These are phyloP conservation scores for Linnemannia zychae DNA, from an alignment of 192 early-diverging fungal genomes.

Conservation along the genomic window DNA sequence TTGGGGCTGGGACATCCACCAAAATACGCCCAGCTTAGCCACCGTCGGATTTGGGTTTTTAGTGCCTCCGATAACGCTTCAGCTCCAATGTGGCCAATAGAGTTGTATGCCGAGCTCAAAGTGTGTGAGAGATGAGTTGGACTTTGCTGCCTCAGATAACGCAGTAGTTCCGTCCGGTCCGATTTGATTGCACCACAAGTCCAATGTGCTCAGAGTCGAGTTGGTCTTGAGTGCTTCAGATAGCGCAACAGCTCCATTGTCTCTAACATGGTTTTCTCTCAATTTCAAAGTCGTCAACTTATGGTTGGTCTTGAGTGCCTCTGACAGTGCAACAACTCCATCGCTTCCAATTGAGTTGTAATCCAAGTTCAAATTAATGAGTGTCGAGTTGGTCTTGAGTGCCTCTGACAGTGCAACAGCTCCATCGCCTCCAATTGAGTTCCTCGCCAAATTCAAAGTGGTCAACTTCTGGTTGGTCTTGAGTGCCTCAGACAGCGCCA, in stretches of 20 bases:
- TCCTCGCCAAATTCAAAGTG: conserved; percentile 7
- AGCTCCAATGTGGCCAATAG: conserved; percentile 8
- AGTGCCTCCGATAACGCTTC: conserved; percentile 22
- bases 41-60: not conserved
- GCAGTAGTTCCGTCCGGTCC: not conserved
- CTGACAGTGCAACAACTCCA: conserved; percentile 8
- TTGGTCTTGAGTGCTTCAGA: conserved; percentile 23
- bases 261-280: not conserved
- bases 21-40: not conserved
- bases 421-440: conserved; percentile 16
- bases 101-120: not conserved
- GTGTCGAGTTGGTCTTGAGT: conserved; percentile 14
- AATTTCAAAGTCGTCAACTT: conserved; percentile 26
- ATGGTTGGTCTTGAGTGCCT: conserved; percentile 25
- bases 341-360: not conserved
- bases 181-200: not conserved
- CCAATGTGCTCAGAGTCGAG: conserved; percentile 5
- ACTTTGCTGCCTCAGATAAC: conserved; percentile 23
- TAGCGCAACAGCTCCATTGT: conserved; percentile 14
- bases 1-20: too few relatives aligned
- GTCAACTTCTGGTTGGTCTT: conserved; percentile 30
- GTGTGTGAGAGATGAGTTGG: conserved; percentile 23
- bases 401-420: conserved; percentile 17
- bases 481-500: conserved; percentile 18
- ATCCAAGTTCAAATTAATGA: not conserved